Evolutionary conservation across 2,329 filamentous ascomycete genomes (phyloP).

Genomic region (Xylaria sp.): DNA sequence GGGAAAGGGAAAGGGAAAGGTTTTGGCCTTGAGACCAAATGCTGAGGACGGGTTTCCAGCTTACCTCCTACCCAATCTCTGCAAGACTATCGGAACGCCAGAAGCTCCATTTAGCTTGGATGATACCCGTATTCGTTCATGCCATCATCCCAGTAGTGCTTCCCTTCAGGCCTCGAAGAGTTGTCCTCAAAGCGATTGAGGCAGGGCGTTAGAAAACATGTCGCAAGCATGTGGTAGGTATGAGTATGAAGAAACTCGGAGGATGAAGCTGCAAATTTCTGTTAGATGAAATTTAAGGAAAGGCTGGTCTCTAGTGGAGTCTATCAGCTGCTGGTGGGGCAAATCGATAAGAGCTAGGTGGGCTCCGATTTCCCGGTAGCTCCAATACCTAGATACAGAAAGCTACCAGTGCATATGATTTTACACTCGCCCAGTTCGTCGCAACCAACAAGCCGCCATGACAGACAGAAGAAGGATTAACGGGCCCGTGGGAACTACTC

Average conservation of each 20-base stretch:
- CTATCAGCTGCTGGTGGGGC: conserved; percentile 20
- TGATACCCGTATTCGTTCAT: neutral
- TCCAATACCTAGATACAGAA: conserved; percentile 24
- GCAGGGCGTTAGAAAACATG: neutral
- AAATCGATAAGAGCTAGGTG: conserved; percentile 39
- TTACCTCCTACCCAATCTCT: conserved; percentile 22
- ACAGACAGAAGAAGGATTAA: conserved; percentile 91
- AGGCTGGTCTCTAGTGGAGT: conserved; percentile 28
- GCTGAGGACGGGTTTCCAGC: conserved; percentile 10
- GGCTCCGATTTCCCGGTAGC: conserved; percentile 34
- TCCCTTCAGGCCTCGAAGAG: neutral
- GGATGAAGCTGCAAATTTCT: conserved; percentile 33
- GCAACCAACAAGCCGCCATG: conserved; percentile 59
- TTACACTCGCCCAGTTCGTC: conserved; percentile 13
- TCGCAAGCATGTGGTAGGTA: neutral
- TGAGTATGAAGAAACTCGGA: neutral
- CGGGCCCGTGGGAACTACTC: conserved; percentile 81
- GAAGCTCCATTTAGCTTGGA: neutral
- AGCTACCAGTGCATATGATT: neutral
- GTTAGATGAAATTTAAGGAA: conserved; percentile 36
- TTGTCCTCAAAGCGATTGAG: neutral
- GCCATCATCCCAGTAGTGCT: neutral
- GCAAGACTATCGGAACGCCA: neutral
- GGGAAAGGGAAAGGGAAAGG: neutral
- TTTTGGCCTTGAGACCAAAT: neutral